Evolutionary conservation across 192 early-diverging fungal genomes (phyloP), one percentile per base, ranked within the genome.

Genomic region (Gonapodya prolifera): DNA sequence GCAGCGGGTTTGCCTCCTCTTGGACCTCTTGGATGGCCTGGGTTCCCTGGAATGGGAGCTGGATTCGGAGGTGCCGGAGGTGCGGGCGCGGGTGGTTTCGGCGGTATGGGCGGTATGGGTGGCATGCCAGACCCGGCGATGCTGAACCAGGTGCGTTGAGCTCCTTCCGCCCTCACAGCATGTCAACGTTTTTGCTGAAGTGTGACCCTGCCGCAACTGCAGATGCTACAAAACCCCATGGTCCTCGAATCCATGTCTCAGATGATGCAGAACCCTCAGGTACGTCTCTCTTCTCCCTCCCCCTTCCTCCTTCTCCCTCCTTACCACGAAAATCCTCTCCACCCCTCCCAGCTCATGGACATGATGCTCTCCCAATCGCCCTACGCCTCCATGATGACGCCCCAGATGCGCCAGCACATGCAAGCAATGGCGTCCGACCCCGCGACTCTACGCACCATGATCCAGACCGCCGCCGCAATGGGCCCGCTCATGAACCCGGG

Each of bases 261-360:
- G 76, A 82, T 96, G 45, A n/a, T 8, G 13, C 45, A 16, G 45
- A 8, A 69, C 13, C 45, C 13, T 8, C 45, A n/a, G 45, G n/a
- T 8, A 8, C 13, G n/a, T n/a, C 45, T n/a, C 45, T 69, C 45
- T 69, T 8, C 13, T n/a, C 13, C 8, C 45, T n/a, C 8, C 13
- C 45, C n/a, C 13, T 16, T 69, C n/a, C 13, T 69, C 45, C 13
- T 69, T 69, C 13, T 69, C n/a, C 45, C 45, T 69, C 45, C n/a
- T 69, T 69, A 16, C 13, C 45, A 69, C 13, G n/a, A n/a, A 16
- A 69, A 8, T 8, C 8, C n/a, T 78, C 83, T 95, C 35, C 85
- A 88, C 70, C 96, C 97, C 80, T 96, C 97, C 1, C 88, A 91
- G 74, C 86, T 97, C 30, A 76, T 99, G 77, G 94, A 96, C 34